Base-by-base conservation (phyloP, 1,284 basidiomycete genomes). In the Boletus hoseneyae region DNA sequence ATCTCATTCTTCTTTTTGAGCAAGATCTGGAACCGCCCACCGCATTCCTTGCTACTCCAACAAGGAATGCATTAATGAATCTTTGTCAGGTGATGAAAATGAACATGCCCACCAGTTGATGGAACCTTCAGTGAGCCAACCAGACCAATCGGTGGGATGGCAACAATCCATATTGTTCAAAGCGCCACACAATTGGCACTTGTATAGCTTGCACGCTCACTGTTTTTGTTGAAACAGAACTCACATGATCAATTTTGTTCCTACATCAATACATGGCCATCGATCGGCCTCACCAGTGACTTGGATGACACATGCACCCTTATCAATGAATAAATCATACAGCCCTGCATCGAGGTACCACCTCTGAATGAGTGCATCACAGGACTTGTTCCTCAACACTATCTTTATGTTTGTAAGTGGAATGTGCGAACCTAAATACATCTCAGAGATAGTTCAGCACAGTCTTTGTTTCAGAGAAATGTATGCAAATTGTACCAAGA, bases 51-150 rank as follows among this genome's bases (percentile, higher is more conserved):
- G 13, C 60, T 63, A n/a, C 7, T 13, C 30, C 4, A 27, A 10
- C 3, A 33, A 27, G 2, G 21, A 25, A 25, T 25, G 23, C 5
- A 25, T 25, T 25, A 18, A 30, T 62, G 15, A 40, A 34, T 5
- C 3, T 5, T 25, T 0, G 12, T 9, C 12, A 30, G 11, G 5
- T 2, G 38, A 36, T 7, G 8, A 34, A 6, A 29, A 39, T 11
- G 2, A 16, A 18, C 1, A 12, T 0, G 0, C 61, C 19, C 7
- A 63, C 60, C 60, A 61, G 23, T 61, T 63, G 6, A 61, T 45
- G n/a, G 63, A 61, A 19, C 58, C 30, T 35, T 61, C 61, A 0
- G 61, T 65, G 36, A 61, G 61, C 58, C 62, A 61, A 45, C 62
- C 60, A 18, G 30, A 61, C 62, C 57, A 60, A 27, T 63, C 30